Conservation (phyloP, 2,329 filamentous ascomycete genomes). For the Rosellinia necatrix region DNA sequence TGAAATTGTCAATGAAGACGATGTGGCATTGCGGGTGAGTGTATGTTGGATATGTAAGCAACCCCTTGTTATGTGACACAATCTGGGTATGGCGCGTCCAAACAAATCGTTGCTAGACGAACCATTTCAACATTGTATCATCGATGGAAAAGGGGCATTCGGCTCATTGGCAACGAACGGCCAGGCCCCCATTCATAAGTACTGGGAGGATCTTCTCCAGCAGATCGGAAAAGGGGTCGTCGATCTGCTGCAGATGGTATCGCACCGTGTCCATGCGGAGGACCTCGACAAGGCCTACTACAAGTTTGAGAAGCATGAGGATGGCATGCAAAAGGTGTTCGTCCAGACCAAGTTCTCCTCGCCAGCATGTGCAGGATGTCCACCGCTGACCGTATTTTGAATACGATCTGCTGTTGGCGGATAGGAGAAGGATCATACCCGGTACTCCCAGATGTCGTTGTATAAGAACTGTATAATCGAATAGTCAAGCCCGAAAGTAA, state of each 20-base stretch:
- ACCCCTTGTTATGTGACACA: not conserved
- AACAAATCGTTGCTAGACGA: slow-evolving; percentile 69
- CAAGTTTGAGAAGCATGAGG: slow-evolving; percentile 64
- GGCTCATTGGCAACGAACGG: slow-evolving; percentile 72
- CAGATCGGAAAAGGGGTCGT: slow-evolving; percentile 70
- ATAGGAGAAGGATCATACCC: not conserved
- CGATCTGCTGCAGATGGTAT: slow-evolving; percentile 79
- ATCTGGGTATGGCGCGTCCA: not conserved
- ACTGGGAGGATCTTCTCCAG: slow-evolving; percentile 78
- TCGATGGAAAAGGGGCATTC: slow-evolving; percentile 87
- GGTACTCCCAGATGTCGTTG: no score
- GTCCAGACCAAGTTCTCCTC: slow-evolving; percentile 62
- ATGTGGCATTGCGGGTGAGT: slow-evolving; percentile 77
- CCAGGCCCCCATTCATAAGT: slow-evolving; percentile 76
- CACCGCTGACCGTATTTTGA: slow-evolving; percentile 27
- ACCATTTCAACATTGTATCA: slow-evolving; percentile 82
- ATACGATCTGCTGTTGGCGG: not conserved
- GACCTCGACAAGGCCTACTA: slow-evolving; percentile 71
- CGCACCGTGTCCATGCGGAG: slow-evolving; percentile 75
- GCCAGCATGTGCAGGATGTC: slow-evolving; percentile 40
- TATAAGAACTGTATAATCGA: no score
- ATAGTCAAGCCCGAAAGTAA: no score
- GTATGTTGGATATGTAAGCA: slow-evolving; percentile 62
- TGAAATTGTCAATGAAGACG: slow-evolving; percentile 78
- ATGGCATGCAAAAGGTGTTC: slow-evolving; percentile 82